phyloP scores from a whole-genome alignment of 1,284 basidiomycete species.

The Somion occarium region DNA sequence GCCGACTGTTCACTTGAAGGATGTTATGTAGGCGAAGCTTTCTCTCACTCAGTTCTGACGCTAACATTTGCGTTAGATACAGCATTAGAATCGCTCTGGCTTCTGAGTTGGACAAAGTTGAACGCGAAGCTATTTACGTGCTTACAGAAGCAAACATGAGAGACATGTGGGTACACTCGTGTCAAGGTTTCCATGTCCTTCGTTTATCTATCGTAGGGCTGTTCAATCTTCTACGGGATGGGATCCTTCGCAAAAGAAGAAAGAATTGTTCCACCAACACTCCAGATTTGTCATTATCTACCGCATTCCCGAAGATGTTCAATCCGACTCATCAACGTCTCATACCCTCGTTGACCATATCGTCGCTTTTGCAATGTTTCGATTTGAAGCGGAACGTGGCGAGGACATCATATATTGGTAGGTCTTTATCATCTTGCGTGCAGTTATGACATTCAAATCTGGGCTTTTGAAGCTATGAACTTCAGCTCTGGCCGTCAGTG shows the following conservation, averaged over 20 bases:
- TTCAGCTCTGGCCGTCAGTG: slow-evolving; percentile 47
- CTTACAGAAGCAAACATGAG: slow-evolving; percentile 58
- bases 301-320: slow-evolving; percentile 12
- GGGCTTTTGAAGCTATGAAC: too few relatives aligned
- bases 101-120: slow-evolving; percentile 32
- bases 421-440: too few relatives aligned
- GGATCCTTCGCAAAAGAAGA: slow-evolving; percentile 49
- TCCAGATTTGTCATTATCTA: slow-evolving; percentile 57
- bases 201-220: slow-evolving; percentile 35
- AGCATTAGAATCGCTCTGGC: slow-evolving; percentile 17
- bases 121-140: slow-evolving; percentile 45
- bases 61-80: neutral
- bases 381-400: slow-evolving; percentile 63
- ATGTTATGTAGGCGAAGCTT: neutral
- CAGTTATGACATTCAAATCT: too few relatives aligned
- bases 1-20: neutral
- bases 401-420: slow-evolving; percentile 69
- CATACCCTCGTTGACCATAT: slow-evolving; percentile 15
- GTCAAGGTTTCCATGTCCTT: too few relatives aligned
- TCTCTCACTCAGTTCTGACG: neutral
- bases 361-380: slow-evolving; percentile 59
- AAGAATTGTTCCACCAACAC: slow-evolving; percentile 53
- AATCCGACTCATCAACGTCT: slow-evolving; percentile 13
- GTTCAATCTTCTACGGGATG: slow-evolving; percentile 61
- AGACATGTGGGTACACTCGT: slow-evolving; percentile 41